Conservation (phyloP, 2,329 filamentous ascomycete genomes). For the Phaeosphaeria sp. region DNA sequence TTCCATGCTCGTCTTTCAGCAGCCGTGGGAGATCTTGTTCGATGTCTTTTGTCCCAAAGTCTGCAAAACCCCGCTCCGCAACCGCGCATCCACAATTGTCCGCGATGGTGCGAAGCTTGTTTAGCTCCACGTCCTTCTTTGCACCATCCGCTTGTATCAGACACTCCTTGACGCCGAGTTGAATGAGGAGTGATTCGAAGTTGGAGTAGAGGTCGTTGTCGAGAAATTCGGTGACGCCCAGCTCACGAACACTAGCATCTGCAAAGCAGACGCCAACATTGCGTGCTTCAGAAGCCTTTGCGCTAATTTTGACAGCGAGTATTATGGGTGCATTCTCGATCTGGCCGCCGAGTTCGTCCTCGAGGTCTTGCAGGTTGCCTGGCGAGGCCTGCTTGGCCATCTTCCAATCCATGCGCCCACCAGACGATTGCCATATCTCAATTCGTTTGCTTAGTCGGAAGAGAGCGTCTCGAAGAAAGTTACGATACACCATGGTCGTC, state of each 20-base stretch:
- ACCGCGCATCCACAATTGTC: slow-evolving; percentile 92
- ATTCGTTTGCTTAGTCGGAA: slow-evolving; percentile 89
- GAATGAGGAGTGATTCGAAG: slow-evolving; percentile 94
- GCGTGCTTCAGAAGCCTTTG: slow-evolving; percentile 84
- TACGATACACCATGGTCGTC: slow-evolving; percentile 92
- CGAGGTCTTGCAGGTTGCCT: slow-evolving; percentile 94
- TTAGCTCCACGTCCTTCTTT: slow-evolving; percentile 85
- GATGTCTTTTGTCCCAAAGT: slow-evolving; percentile 90
- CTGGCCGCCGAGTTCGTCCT: slow-evolving; percentile 88
- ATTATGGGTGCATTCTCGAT: slow-evolving; percentile 94
- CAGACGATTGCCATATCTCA: slow-evolving; percentile 83
- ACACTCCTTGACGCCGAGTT: slow-evolving; percentile 94
- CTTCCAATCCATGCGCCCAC: slow-evolving; percentile 86
- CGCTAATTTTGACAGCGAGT: slow-evolving; percentile 88
- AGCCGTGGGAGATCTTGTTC: slow-evolving; percentile 91
- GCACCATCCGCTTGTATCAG: slow-evolving; percentile 79
- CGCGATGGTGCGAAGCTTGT: slow-evolving; percentile 86
- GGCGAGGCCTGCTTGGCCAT: slow-evolving; percentile 88
- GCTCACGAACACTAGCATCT: slow-evolving; percentile 92
- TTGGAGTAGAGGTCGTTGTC: slow-evolving; percentile 99
- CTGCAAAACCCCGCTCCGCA: slow-evolving; percentile 75
- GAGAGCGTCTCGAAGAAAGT: slow-evolving; percentile 91
- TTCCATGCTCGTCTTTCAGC: slow-evolving; percentile 82
- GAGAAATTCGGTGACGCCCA: slow-evolving; percentile 97
- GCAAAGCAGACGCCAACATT: slow-evolving; percentile 96